Percentiles rank a stretch among this genome's conserved stretches.
Evolutionary conservation across 176 grass and related monocot genomes (phyloP).

Genomic region (Aegilops speltoides): DNA sequence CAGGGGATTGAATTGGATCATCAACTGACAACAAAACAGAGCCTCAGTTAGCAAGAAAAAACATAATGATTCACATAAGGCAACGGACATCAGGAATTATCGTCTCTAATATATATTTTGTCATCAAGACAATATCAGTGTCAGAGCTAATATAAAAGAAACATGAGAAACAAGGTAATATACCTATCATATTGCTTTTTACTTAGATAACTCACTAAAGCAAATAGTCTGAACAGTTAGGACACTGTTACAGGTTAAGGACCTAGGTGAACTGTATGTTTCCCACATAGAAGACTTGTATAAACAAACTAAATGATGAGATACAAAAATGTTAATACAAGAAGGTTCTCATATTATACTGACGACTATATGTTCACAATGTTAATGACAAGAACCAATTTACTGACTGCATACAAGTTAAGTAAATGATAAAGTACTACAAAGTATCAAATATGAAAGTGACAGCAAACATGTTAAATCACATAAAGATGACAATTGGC

Average conservation of each 20-base stretch:
- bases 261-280: background rate
- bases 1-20: background rate
- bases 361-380: too few species aligned
- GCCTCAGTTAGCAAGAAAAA: background rate
- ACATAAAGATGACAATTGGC: background rate
- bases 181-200: background rate
- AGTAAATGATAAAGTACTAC: too few species aligned
- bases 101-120: background rate
- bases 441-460: too few species aligned
- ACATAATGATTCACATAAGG: background rate
- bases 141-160: background rate
- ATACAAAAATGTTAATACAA: background rate
- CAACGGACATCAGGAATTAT: background rate
- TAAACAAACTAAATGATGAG: background rate
- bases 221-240: background rate
- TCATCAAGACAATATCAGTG: background rate
- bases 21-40: slow-evolving; percentile 36
- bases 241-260: background rate
- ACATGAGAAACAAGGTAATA: background rate
- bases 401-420: background rate
- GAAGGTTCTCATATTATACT: background rate
- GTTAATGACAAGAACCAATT: background rate
- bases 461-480: background rate
- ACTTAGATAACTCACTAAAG: background rate
- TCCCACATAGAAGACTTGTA: background rate